Conservation (phyloP, 2,329 filamentous ascomycete genomes). For the Fusarium sp. region DNA sequence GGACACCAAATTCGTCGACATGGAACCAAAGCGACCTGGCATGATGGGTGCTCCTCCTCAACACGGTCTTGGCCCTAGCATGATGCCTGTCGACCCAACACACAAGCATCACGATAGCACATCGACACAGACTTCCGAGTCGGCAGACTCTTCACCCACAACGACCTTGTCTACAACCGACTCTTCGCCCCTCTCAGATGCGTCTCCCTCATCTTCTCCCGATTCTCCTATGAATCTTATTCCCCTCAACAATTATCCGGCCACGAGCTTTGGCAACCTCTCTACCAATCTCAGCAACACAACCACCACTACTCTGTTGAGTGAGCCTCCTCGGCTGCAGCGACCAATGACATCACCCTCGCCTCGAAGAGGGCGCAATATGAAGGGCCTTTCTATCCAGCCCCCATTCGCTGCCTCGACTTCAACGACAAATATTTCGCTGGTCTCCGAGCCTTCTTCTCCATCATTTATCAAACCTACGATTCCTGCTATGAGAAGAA, state of each 20-base stretch:
- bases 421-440: constrained; percentile 58
- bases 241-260: constrained; percentile 74
- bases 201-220: constrained; percentile 90
- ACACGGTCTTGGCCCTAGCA: constrained; percentile 51
- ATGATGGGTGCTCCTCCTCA: constrained; percentile 51
- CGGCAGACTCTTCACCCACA: constrained; percentile 93
- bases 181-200: constrained; percentile 88
- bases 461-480: constrained; percentile 84
- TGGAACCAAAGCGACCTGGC: constrained; percentile 54
- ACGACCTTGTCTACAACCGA: constrained; percentile 94
- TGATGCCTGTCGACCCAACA: constrained; percentile 57
- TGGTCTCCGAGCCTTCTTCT: constrained; percentile 73
- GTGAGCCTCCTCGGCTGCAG: constrained; percentile 54
- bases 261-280: constrained; percentile 64
- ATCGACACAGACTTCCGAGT: constrained; percentile 82
- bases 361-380: constrained; percentile 79
- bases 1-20: constrained; percentile 62
- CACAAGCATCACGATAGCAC: constrained; percentile 81
- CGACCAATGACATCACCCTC: constrained; percentile 75
- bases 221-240: constrained; percentile 85
- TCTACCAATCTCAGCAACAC: constrained; percentile 11
- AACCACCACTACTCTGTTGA: constrained; percentile 46
- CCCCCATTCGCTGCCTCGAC: constrained; percentile 60
- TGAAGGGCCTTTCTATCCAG: constrained; percentile 85
- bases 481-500: constrained; percentile 76